Evolutionary conservation across 2,329 filamentous ascomycete genomes (phyloP), one percentile per base, ranked within the genome.

Genomic region (Trichoderma afroharzianum): DNA sequence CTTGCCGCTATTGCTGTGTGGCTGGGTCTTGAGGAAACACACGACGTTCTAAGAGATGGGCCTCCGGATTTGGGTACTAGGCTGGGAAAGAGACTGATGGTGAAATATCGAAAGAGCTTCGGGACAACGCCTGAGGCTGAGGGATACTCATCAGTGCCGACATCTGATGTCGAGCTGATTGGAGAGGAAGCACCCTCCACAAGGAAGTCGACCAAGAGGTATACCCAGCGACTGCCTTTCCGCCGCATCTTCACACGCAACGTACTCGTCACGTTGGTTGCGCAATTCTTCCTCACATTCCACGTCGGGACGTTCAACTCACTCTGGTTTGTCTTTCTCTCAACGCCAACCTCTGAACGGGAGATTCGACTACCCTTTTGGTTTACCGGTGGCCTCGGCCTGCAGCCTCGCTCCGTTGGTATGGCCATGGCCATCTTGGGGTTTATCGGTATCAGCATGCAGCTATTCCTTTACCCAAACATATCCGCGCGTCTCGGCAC

Each of bases 251-350:
- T 90, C 76, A 90, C 84, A 4, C 84, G 81, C 61, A 88, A 89
- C 71, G 86, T 89, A 21, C 74, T 78, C 63, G 78, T 86, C 63
- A 88, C 86, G 0, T 78, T 95, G 3, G 74, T 90, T n/a, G 86
- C 87, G 9, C 90, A 92, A 74, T 91, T 91, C 75, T 85, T 94
- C 72, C 86, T 94, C 62, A 88, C 90, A 21, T 88, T 93, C 74
- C 92, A 94, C 80, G 85, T 93, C 76, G 91, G 90, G 72, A 91
- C 92, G 32, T 95, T 94, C 83, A 92, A 93, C 77, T 88, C 91
- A 2, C 87, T 95, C 58, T 93, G 91, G 83, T 92, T 93, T 73
- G 86, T 93, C 64, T 94, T 95, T 80, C 85, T 95, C 59, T 93
- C 92, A 1, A 92, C 91, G 0, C 90, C 91, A 0, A 89, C 79